Evolutionary conservation across 768 basidiomycete genomes (phyloP).

Genomic region (Naematelia aurantialba): DNA sequence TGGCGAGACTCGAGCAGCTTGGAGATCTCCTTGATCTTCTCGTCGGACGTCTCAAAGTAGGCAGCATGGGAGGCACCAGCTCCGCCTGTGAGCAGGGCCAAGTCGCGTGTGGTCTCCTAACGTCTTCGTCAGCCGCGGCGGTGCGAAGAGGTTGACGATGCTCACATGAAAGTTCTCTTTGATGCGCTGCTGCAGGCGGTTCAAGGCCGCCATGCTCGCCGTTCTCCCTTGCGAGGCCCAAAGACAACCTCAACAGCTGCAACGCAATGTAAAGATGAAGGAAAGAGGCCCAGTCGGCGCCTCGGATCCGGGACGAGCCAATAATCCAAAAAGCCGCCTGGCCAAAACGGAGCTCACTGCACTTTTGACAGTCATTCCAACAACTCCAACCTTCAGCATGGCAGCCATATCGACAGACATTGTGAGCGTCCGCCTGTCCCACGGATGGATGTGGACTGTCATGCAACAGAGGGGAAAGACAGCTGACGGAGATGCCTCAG

Average conservation of each 20-base stretch:
- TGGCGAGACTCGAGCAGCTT: slow-evolving; percentile 82
- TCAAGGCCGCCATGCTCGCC: slow-evolving; percentile 39
- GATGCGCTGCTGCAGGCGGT: slow-evolving; percentile 44
- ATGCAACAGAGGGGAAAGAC: background rate
- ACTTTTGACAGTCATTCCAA: too few species aligned
- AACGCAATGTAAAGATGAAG: too few species aligned
- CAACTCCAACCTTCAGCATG: too few species aligned
- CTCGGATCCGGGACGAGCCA: background rate
- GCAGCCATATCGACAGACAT: slow-evolving; percentile 40
- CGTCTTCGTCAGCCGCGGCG: background rate
- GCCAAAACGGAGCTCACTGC: background rate
- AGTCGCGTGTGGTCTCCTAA: slow-evolving; percentile 47
- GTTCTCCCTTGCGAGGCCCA: background rate
- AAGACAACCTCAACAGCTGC: too few species aligned
- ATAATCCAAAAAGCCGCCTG: too few species aligned
- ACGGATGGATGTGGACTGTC: background rate
- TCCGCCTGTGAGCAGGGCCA: slow-evolving; percentile 38
- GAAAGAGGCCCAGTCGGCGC: too few species aligned
- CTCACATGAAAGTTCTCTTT: slow-evolving; percentile 49
- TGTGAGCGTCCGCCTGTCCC: slow-evolving; percentile 18
- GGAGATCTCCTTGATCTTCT: slow-evolving; percentile 75
- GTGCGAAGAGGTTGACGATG: background rate
- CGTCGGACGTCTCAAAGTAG: slow-evolving; percentile 58
- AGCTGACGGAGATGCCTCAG: slow-evolving; percentile 13
- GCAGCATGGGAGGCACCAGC: slow-evolving; percentile 22